phyloP scores from a whole-genome alignment of 2,329 filamentous ascomycete species.

The Arachnopeziza araneosa region DNA sequence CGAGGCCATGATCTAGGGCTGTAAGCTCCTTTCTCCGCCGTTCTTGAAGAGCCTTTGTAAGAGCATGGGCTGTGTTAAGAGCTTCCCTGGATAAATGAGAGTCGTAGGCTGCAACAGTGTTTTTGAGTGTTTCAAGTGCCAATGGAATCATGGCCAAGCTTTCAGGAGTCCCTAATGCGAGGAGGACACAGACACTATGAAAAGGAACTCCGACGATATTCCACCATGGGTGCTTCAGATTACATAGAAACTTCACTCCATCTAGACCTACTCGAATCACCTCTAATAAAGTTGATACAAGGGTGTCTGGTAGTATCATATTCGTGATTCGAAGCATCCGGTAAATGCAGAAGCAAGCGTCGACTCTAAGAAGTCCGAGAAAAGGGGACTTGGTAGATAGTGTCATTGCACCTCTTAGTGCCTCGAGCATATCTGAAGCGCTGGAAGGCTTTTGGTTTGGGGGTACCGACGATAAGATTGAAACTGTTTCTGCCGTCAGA shows the following conservation, averaged over 20 bases:
- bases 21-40: conserved; percentile 16
- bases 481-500: conserved; percentile 40
- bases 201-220: conserved; percentile 19
- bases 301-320: background rate
- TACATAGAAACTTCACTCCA: conserved; percentile 10
- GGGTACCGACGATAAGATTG: conserved; percentile 10
- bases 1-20: conserved; percentile 13
- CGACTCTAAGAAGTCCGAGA: conserved; percentile 10
- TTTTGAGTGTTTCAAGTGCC: conserved; percentile 17
- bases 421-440: background rate
- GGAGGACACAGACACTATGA: conserved; percentile 18
- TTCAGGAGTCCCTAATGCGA: conserved; percentile 15
- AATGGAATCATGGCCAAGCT: conserved; percentile 15
- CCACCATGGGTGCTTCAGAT: conserved; percentile 19
- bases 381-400: conserved; percentile 7
- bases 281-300: conserved; percentile 6
- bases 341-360: conserved; percentile 18
- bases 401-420: background rate
- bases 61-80: conserved; percentile 17
- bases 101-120: conserved; percentile 9
- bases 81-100: conserved; percentile 19
- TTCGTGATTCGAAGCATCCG: conserved; percentile 9
- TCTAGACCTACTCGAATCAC: conserved; percentile 16
- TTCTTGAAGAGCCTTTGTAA: conserved; percentile 17
- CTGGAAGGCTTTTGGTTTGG: background rate